Conservation (phyloP, 108 stramenopile genomes). For the Cyclostephanos invisitatus region DNA sequence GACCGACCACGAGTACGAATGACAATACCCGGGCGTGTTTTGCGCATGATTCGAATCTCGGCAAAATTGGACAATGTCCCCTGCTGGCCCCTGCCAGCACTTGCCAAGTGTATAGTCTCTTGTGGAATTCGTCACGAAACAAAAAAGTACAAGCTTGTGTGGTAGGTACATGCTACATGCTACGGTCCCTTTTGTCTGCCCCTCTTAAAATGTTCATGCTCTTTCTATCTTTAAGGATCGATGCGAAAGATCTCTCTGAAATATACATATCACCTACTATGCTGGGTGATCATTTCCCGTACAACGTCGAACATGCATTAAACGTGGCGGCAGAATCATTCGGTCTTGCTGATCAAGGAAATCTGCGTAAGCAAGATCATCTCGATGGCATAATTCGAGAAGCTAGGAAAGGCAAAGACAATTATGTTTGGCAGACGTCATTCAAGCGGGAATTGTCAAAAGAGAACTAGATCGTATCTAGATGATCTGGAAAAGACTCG, state of each 20-base stretch:
- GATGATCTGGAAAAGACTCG: background rate
- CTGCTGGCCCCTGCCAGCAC: conserved; percentile 17
- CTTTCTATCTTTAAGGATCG: background rate
- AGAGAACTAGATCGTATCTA: no score
- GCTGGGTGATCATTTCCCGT: conserved; percentile 44
- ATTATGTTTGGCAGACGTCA: background rate
- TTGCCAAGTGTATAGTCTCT: conserved; percentile 8
- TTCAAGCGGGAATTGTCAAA: no score
- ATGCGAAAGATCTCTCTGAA: conserved; percentile 31
- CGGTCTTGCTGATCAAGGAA: conserved; percentile 13
- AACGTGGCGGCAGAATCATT: conserved; percentile 35
- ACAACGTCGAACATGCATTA: conserved; percentile 36
- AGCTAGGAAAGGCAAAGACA: background rate
- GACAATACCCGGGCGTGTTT: conserved; percentile 75
- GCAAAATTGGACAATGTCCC: conserved; percentile 48
- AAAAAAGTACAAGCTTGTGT: conserved; percentile 36
- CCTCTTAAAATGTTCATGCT: no score
- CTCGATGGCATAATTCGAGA: background rate
- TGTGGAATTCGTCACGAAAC: conserved; percentile 9
- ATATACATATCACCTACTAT: conserved; percentile 36
- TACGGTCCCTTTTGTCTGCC: no score
- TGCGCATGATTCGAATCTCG: conserved; percentile 77
- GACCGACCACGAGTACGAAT: conserved; percentile 57
- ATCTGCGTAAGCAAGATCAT: background rate
- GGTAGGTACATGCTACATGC: background rate